phyloP scores from a whole-genome alignment of 2,329 filamentous ascomycete species.

The Boeremia exigua region DNA sequence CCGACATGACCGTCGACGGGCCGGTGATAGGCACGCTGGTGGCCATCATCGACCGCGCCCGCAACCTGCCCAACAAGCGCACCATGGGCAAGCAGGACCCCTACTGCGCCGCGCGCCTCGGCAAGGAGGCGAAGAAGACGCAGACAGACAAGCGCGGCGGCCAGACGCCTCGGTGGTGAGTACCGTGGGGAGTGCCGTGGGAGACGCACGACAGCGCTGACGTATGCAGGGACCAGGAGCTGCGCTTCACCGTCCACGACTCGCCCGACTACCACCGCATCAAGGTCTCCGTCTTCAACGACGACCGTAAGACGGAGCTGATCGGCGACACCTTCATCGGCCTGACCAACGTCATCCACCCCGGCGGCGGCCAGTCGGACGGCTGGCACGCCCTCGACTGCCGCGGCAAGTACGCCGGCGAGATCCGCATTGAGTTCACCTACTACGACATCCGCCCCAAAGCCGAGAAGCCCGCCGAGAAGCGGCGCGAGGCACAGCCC shows the following conservation, averaged over 20 bases:
- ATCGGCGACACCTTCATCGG: slow-evolving; percentile 95
- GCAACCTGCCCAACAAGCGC: slow-evolving; percentile 95
- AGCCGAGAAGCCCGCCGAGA: slow-evolving; percentile 70
- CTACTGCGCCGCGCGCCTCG: slow-evolving; percentile 90
- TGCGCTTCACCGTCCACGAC: slow-evolving; percentile 94
- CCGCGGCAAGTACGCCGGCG: slow-evolving; percentile 93
- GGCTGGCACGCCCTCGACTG: slow-evolving; percentile 88
- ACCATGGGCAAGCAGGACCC: slow-evolving; percentile 99
- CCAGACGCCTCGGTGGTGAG: slow-evolving; percentile 93
- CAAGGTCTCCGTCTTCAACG: slow-evolving; percentile 95
- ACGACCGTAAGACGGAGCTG: slow-evolving; percentile 96
- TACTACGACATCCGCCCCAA: slow-evolving; percentile 92
- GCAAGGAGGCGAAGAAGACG: slow-evolving; percentile 98
- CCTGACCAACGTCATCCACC: slow-evolving; percentile 78
- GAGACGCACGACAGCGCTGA: slow-evolving; percentile 19
- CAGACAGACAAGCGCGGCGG: slow-evolving; percentile 91
- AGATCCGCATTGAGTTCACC: slow-evolving; percentile 92
- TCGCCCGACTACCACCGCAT: slow-evolving; percentile 95
- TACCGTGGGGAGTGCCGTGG: too few species aligned
- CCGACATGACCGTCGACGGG: slow-evolving; percentile 91
- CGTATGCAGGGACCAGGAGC: slow-evolving; percentile 84
- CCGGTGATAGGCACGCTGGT: slow-evolving; percentile 93
- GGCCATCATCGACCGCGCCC: slow-evolving; percentile 88
- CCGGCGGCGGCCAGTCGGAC: slow-evolving; percentile 91
- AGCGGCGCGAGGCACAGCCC: slow-evolving; percentile 54